These are phyloP conservation scores for Apiospora pterosperma DNA, from an alignment of 2,329 filamentous ascomycete genomes.

Conservation along the genomic window DNA sequence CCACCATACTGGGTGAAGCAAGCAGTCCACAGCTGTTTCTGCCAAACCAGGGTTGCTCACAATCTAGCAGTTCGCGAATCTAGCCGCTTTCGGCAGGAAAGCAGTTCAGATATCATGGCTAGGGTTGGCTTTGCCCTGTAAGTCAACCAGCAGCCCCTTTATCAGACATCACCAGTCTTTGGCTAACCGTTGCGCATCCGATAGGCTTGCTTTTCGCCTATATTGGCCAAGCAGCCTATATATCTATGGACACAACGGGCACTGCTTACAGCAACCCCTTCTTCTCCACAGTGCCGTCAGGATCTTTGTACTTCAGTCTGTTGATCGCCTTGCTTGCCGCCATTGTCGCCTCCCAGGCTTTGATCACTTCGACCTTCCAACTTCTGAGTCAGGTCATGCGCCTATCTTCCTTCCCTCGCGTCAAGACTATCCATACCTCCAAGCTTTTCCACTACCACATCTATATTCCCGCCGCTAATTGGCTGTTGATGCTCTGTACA, in stretches of 20 bases:
- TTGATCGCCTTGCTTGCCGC: slow-evolving; percentile 65
- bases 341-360: slow-evolving; percentile 70
- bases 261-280: slow-evolving; percentile 67
- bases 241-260: slow-evolving; percentile 38
- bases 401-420: slow-evolving; percentile 65
- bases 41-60: neutral
- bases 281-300: slow-evolving; percentile 63
- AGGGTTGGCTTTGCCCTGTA: slow-evolving; percentile 59
- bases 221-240: slow-evolving; percentile 68
- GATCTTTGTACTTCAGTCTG: slow-evolving; percentile 61
- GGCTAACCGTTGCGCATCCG: neutral
- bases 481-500: slow-evolving; percentile 70
- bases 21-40: neutral
- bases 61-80: slow-evolving; percentile 56
- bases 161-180: neutral
- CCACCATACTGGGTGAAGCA: neutral
- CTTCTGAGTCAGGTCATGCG: slow-evolving; percentile 51
- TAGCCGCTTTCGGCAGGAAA: slow-evolving; percentile 65
- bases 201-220: slow-evolving; percentile 51
- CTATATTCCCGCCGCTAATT: slow-evolving; percentile 70
- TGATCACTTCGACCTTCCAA: slow-evolving; percentile 71
- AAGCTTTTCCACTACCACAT: slow-evolving; percentile 66
- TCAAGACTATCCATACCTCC: slow-evolving; percentile 67
- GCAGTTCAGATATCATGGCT: slow-evolving; percentile 72
- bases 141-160: neutral